Evolutionary conservation across 1,284 basidiomycete genomes (phyloP).

Genomic region (Ustilago crameri): DNA sequence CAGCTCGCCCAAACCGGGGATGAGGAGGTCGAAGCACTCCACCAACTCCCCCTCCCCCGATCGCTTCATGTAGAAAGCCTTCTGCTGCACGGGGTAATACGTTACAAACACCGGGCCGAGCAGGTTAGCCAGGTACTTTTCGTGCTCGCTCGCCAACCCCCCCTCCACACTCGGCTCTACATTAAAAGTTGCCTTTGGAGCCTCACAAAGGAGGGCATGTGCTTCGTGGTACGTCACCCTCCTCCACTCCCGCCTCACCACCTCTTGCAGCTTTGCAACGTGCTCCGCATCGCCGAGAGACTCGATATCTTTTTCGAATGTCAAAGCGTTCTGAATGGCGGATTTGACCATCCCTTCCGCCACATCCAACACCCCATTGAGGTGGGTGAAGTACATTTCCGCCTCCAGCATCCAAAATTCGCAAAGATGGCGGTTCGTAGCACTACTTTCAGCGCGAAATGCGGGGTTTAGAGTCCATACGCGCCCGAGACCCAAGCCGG

Average conservation of each 20-base stretch:
- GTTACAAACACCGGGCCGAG: conserved; percentile 86
- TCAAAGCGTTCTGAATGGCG: conserved; percentile 25
- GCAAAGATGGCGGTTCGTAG: conserved; percentile 89
- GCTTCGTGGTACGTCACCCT: conserved; percentile 85
- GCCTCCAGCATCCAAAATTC: conserved; percentile 99
- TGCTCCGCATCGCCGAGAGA: conserved; percentile 13
- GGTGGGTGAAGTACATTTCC: conserved; percentile 68
- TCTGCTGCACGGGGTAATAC: conserved; percentile 82
- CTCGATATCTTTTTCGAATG: conserved; percentile 41
- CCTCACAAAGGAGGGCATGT: conserved; percentile 72
- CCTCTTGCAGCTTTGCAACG: neutral
- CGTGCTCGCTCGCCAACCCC: conserved; percentile 86
- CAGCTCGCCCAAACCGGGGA: conserved; percentile 88
- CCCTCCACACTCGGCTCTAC: conserved; percentile 76
- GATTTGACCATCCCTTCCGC: conserved; percentile 49
- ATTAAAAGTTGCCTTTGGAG: conserved; percentile 15
- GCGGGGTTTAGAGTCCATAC: conserved; percentile 91
- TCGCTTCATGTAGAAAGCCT: conserved; percentile 95
- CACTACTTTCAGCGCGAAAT: conserved; percentile 89
- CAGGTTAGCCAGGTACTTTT: conserved; percentile 84
- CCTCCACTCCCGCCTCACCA: conserved; percentile 71
- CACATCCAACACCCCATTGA: conserved; percentile 42
- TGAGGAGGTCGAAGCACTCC: conserved; percentile 92
- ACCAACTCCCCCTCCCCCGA: conserved; percentile 71
- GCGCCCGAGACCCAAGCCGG: conserved; percentile 77